Base-by-base conservation (phyloP, 768 basidiomycete genomes). In the Serendipita sp. region DNA sequence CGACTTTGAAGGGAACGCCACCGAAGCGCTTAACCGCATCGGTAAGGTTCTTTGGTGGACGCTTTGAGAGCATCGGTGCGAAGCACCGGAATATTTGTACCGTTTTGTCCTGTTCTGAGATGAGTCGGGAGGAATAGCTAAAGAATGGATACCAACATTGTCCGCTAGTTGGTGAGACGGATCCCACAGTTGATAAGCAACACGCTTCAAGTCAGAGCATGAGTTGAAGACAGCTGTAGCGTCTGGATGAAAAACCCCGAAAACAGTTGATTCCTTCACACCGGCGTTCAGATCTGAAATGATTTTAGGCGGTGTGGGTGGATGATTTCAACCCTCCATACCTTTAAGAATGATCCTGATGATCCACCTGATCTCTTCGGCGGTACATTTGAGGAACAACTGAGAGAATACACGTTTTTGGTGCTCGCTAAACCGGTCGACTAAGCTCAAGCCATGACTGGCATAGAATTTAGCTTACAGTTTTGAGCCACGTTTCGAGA, bases 341-440 rank as follows among this genome's bases (percentile, higher is more conserved):
- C 95, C 95, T 79, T 97, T 96, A 34, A 98, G 76, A 53, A 99
- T 88, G 70, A 99, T 90, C 5, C 92, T 82, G n/a, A 90, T 85
- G 63, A 99, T 84, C 96, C 96, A 99, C 53, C 84, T 82, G 69
- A 96, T 94, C 69, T 98, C 94, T 62, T 85, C 82, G 0, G 94
- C 77, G 0, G 93, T 95, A 26, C 85, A 76, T 44, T 81, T 81
- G 34, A 71, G 68, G 60, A 72, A 69, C 58, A 77, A 73, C 68
- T 89, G 86, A 67, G 88, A 86, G 1, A 96, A 71, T 1, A 86
- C 80, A 66, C 86, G 82, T 65, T 83, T 80, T 68, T 94, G 89
- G 11, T 80, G 68, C 20, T 88, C 85, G 28, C 92, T 96, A 68
- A 4, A 34, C 64, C 26, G 3, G n/a, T 16, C 1, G 14, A 16